These are phyloP conservation scores for Helianthus annuus DNA, from an alignment of 129 eudicot genomes.

Conservation along the genomic window DNA sequence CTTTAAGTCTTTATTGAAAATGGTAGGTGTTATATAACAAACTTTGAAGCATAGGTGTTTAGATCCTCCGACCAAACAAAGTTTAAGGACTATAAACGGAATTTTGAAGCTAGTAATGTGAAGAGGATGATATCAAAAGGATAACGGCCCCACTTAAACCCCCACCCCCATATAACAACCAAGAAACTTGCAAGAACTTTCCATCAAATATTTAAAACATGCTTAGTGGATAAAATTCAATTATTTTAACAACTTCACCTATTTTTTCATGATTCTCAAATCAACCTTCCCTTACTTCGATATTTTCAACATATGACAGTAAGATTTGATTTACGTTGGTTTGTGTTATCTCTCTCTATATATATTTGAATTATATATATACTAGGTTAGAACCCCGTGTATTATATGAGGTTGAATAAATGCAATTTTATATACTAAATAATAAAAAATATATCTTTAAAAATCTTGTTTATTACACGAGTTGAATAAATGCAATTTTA, in stretches of 20 bases:
- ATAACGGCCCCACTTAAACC: conserved; percentile 12
- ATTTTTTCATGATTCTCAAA: background rate
- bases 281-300: background rate
- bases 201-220: conserved; percentile 13
- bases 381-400: too few relatives aligned
- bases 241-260: background rate
- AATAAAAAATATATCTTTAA: too few relatives aligned
- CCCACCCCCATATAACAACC: conserved; percentile 26
- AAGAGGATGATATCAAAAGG: conserved; percentile 34
- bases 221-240: conserved; percentile 24
- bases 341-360: too few relatives aligned
- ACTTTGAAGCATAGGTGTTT: background rate
- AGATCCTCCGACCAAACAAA: background rate
- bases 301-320: too few relatives aligned
- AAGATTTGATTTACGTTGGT: too few relatives aligned
- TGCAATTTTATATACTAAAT: too few relatives aligned
- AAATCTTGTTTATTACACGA: too few relatives aligned
- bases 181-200: conserved; percentile 35
- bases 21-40: background rate
- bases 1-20: too few relatives aligned
- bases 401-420: too few relatives aligned
- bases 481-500: too few relatives aligned
- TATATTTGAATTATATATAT: too few relatives aligned
- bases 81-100: background rate
- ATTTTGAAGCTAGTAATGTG: conserved; percentile 16